These are phyloP conservation scores for Coemansia sp. DNA, from an alignment of 192 early-diverging fungal genomes.

Conservation along the genomic window DNA sequence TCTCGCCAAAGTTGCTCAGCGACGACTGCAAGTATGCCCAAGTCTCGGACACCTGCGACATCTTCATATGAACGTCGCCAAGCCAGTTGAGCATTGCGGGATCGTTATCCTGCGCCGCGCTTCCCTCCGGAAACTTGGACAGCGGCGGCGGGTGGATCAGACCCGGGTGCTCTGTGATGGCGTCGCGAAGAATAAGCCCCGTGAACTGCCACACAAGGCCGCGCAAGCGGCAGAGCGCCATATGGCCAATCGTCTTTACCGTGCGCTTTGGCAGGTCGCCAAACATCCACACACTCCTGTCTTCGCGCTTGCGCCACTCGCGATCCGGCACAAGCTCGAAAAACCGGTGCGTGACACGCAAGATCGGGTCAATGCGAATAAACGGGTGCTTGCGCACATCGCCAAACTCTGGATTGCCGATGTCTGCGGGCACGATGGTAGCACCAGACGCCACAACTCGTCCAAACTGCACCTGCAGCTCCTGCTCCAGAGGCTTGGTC, in stretches of 20 bases:
- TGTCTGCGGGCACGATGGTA: not conserved
- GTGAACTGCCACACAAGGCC: conserved; percentile 33
- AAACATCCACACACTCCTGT: conserved; percentile 57
- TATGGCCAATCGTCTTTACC: conserved; percentile 86
- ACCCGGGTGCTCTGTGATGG: conserved; percentile 19
- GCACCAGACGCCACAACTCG: conserved; percentile 51
- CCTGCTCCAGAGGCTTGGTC: conserved; percentile 77
- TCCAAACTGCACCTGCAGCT: conserved; percentile 61
- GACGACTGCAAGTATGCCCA: conserved; percentile 34
- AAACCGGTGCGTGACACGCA: conserved; percentile 79
- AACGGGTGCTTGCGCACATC: conserved; percentile 6
- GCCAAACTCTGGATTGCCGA: conserved; percentile 11
- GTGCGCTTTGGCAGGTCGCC: conserved; percentile 95
- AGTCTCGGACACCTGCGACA: conserved; percentile 27
- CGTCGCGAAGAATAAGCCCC: conserved; percentile 35
- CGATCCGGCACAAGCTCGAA: conserved; percentile 75
- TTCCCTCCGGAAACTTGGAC: not conserved
- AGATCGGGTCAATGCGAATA: conserved; percentile 40
- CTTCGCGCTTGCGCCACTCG: conserved; percentile 81
- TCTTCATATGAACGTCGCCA: conserved; percentile 11
- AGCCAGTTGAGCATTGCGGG: conserved; percentile 17
- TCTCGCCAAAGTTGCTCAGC: conserved; percentile 1
- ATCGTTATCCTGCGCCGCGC: conserved; percentile 4
- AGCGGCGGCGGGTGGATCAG: conserved; percentile 4
- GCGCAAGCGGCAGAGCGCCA: conserved; percentile 62